Percentiles rank a stretch among this genome's conserved stretches.
These are phyloP conservation scores for Lachnellula cervina DNA, from an alignment of 2,329 filamentous ascomycete genomes.

Conservation along the genomic window DNA sequence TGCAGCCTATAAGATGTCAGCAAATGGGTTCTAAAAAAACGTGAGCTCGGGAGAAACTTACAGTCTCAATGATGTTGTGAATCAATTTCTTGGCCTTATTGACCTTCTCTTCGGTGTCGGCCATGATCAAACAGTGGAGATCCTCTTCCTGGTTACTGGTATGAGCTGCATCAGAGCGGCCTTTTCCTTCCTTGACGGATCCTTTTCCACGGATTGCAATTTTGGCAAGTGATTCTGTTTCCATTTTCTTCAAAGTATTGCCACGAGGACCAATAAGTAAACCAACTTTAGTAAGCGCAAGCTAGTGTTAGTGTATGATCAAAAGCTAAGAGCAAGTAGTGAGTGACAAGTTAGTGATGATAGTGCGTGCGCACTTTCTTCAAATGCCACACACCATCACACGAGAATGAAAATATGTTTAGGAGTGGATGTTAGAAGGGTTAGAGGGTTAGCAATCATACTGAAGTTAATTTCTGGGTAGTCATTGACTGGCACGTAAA, in stretches of 20 bases:
- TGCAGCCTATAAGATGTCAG: conserved; percentile 62
- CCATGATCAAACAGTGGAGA: conserved; percentile 98
- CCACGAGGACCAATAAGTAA: conserved; percentile 99
- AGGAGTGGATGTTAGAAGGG: conserved; percentile 56
- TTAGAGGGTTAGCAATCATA: conserved; percentile 99
- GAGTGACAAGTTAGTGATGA: conserved; percentile 35
- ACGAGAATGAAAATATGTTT: conserved; percentile 38
- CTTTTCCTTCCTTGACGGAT: conserved; percentile 99
- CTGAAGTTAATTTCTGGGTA: conserved; percentile 99
- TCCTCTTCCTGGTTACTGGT: conserved; percentile 99
- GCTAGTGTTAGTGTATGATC: conserved; percentile 80
- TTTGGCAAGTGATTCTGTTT: conserved; percentile 92
- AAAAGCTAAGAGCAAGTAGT: conserved; percentile 34
- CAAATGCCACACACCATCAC: conserved; percentile 34
- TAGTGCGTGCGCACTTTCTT: conserved; percentile 27
- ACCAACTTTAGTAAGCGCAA: conserved; percentile 87
- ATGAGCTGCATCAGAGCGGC: conserved; percentile 96
- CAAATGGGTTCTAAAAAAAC: conserved; percentile 21
- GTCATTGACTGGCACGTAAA: conserved; percentile 99
- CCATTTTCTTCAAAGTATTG: conserved; percentile 99
- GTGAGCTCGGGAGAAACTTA: conserved; percentile 44
- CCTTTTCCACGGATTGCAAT: conserved; percentile 99
- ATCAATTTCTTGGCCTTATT: conserved; percentile 99
- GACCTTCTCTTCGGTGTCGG: conserved; percentile 98
- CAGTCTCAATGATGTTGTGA: conserved; percentile 97